Evolutionary conservation across 768 basidiomycete species (phyloP), one percentile per base, ranked within the genome.

Genomic region (Hirschioporus abietinus): DNA sequence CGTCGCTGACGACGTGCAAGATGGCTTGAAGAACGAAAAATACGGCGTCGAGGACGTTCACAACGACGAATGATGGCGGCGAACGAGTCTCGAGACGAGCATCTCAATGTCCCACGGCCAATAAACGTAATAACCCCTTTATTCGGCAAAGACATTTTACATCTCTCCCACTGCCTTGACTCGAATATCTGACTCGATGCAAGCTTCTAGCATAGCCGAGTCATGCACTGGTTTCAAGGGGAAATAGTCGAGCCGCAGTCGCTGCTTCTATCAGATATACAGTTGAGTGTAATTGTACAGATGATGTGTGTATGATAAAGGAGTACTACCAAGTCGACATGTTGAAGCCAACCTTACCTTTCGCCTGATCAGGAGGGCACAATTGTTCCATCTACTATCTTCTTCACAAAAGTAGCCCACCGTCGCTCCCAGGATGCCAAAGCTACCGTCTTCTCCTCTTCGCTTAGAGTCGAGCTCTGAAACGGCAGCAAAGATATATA

Each of bases 321-420:
- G 42, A 15, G 42, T 52, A 52, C 42, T 52, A 5, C 42, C 42
- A 15, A 12, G 42, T 20, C 42, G 42, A 52, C 42, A 61, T 61
- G 60, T 25, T 25, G 60, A 61, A 61, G 60, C 60, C 60, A 24
- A 25, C 60, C 24, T 25, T 61, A 30, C 30, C 10, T 17, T 12
- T 4, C 60, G 27, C 24, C 30, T 24, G 24, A 25, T 61, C 60
- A 34, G 25, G 24, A 25, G 30, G 15, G 15, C 30, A 25, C 60
- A 34, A 34, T 61, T 15, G 60, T 17, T 24, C 60, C 60, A 15
- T 24, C 60, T 3, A 23, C 60, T 12, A 74, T 64, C n/a, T 64
- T 61, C n/a, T 70, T 58, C 24, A 74, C 57, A 58, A 71, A 74
- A 7, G 34, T 58, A 9, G 24, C 67, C 73, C 73, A 74, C n/a